Base-by-base conservation (phyloP, 345 rosid species). In the Kandelia obovata region DNA sequence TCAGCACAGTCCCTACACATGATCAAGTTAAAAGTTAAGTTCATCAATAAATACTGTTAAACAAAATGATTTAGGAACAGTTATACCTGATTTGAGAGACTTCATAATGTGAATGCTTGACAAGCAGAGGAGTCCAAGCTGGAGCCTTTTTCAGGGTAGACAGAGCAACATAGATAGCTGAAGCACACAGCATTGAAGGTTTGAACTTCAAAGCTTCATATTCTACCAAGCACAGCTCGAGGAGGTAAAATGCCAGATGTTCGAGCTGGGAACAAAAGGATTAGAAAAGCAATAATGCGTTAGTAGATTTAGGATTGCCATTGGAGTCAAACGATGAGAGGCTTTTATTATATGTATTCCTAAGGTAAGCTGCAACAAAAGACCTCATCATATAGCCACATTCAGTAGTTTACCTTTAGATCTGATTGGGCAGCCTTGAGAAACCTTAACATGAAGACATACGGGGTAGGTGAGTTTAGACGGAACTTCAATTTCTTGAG, bases 391-490 rank as follows among this genome's bases (percentile, higher is more conserved):
- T 53, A 37, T 43, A 39, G 56, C 31, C 39, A 47, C 55, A 55
- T 51, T 21, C 32, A 58, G 25, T 3, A 5, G 13, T 26, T 23
- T 77, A 91, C 99, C 93, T 82, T 82, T 63, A 72, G 72, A 76
- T 91, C 89, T 35, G 97, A 84, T 72, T 79, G 88, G 75, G 99
- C 96, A 81, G 96, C 97, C 85, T 89, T 95, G 43, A 95, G 88
- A 80, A 95, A 95, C 76, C 96, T 87, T 70, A 92, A 73, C 97
- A 90, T 85, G 87, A 95, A 95, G 71, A 92, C 96, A 69, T 95
- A 92, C 5, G 95, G 86, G 46, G 99, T 92, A 35, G 99, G 92
- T 30, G 75, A 72, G 78, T 95, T 95, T 51, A 95, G 81, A 65
- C 97, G 96, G 62, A 92, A 95, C 75, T 88, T 90, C 83, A 95